Conservation (phyloP, 192 early-diverging fungal genomes). For the Podila horticola region DNA sequence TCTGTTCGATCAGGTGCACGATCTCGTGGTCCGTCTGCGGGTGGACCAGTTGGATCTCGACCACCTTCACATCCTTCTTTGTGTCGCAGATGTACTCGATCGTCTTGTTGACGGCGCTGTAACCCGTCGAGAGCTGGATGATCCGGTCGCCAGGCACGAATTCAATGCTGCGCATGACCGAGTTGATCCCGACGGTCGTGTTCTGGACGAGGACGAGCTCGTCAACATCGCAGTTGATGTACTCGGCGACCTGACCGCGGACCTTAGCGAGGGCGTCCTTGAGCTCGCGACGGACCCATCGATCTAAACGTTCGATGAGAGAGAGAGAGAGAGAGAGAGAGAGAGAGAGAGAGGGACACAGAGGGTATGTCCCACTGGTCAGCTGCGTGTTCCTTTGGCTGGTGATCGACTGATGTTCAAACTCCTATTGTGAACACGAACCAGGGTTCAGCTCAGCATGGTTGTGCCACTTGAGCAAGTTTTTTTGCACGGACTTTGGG, state of each 20-base stretch:
- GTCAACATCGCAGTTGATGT: constrained; percentile 61
- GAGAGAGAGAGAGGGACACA: not conserved
- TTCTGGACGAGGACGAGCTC: constrained; percentile 70
- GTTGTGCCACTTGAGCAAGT: constrained; percentile 28
- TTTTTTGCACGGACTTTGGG: constrained; percentile 44
- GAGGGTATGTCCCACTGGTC: too few relatives aligned
- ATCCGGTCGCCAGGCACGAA: constrained; percentile 60
- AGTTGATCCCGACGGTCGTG: constrained; percentile 65
- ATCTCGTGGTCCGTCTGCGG: constrained; percentile 57
- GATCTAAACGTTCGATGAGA: constrained; percentile 45
- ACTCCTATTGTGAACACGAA: not conserved
- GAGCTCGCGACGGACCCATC: constrained; percentile 60
- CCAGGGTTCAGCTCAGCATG: constrained; percentile 24
- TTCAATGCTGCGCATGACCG: constrained; percentile 57
- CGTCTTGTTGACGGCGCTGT: constrained; percentile 59
- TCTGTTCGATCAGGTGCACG: constrained; percentile 46
- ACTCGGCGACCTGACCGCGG: constrained; percentile 42
- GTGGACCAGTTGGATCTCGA: constrained; percentile 55
- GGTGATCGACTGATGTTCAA: not conserved
- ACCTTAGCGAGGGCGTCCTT: constrained; percentile 35
- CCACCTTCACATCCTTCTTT: constrained; percentile 48
- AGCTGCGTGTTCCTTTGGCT: too few relatives aligned
- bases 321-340: not conserved
- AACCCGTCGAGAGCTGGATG: constrained; percentile 65
- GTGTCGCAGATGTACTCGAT: constrained; percentile 58